Conservation (phyloP, 768 basidiomycete genomes). For the Boletus fagicola region DNA sequence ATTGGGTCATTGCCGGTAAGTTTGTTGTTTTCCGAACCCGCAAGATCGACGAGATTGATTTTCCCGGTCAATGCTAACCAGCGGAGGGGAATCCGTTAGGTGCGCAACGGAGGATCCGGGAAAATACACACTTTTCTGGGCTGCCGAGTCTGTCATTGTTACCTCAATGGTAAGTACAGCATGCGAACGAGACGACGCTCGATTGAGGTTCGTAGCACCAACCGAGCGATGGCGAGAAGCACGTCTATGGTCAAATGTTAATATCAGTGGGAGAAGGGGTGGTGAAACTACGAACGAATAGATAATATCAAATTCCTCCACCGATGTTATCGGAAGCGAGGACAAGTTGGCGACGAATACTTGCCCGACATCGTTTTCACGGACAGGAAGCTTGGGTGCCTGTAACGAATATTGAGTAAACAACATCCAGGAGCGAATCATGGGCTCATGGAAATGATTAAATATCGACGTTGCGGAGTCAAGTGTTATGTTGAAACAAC, state of each 20-base stretch:
- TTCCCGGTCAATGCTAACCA: slow-evolving; percentile 63
- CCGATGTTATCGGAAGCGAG: slow-evolving; percentile 36
- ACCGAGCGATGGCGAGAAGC: slow-evolving; percentile 79
- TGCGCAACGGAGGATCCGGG: no score
- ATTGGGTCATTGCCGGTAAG: slow-evolving; percentile 82
- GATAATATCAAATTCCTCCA: slow-evolving; percentile 47
- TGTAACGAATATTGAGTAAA: slow-evolving; percentile 19
- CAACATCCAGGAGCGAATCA: not conserved
- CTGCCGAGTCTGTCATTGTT: slow-evolving; percentile 50
- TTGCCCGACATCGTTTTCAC: slow-evolving; percentile 51
- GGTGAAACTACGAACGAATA: slow-evolving; percentile 41
- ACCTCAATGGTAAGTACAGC: slow-evolving; percentile 78
- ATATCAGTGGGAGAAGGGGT: not conserved
- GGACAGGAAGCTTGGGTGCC: slow-evolving; percentile 54
- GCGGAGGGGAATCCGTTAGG: not conserved
- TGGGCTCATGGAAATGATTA: not conserved
- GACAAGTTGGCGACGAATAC: slow-evolving; percentile 56
- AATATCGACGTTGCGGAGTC: not conserved
- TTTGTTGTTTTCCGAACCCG: slow-evolving; percentile 92
- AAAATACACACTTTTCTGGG: slow-evolving; percentile 50
- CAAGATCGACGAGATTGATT: slow-evolving; percentile 85
- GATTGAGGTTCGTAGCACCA: slow-evolving; percentile 83
- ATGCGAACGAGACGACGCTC: slow-evolving; percentile 83
- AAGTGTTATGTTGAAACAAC: not conserved
- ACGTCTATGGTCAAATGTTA: slow-evolving; percentile 39